Base-by-base conservation (phyloP, 441 rosid species). In the Jatropha podagrica region DNA sequence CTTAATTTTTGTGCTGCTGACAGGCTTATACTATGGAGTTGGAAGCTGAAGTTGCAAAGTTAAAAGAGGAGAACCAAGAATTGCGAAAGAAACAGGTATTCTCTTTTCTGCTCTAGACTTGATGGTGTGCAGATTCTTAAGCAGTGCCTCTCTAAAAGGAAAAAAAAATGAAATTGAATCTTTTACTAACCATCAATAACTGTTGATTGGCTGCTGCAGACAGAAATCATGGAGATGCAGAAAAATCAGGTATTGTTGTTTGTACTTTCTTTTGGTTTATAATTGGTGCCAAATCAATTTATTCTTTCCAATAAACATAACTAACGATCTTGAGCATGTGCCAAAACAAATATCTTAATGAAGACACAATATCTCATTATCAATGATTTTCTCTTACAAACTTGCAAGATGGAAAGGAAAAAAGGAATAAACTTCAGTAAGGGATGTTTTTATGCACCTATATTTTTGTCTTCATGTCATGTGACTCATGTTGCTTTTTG, bases 21-120 rank as follows among this genome's bases (percentile, higher is more conserved):
- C 77, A 95, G 99, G 99, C 97, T 70, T 95, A 95, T 71, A 92
- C 97, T 0, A 78, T 79, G 89, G 97, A 92, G 81, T 85, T 95
- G 81, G 97, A 95, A 90, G 91, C 91, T 63, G 97, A 95, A 85
- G 85, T 95, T 66, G 90, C 91, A 8, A 91, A 88, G 82, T 78
- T 95, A 65, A 92, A 93, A 64, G 88, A 88, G 79, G 94, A 86
- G 80, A 95, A 95, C 40, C 65, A 88, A 60, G 89, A 86, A 75
- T 77, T 95, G 81, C 85, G 10, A 81, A 84, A 85, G 82, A 93
- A 89, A 82, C 97, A 90, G 88, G 98, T 92, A 83, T 59, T 1
- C 46, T 69, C n/a, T 5, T 41, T 60, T 73, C 17, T 72, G 63
- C 42, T 55, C 48, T 20, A 17, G 68, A 59, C 44, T 73, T 9